Conservation (phyloP, 2,329 filamentous ascomycete species). For the Fusarium succisae region DNA sequence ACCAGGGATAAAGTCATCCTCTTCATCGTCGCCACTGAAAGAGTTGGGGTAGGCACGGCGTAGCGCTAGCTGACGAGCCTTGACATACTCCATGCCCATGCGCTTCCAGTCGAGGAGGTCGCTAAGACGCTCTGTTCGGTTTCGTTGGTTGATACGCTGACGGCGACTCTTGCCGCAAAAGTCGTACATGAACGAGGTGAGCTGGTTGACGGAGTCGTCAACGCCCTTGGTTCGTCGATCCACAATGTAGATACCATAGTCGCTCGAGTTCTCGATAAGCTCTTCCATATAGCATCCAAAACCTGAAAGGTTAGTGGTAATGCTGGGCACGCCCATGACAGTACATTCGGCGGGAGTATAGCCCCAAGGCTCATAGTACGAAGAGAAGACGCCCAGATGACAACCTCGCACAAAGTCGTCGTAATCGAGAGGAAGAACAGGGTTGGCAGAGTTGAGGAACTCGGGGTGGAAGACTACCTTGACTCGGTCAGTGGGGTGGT, state of each 20-base stretch:
- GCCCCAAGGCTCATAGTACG: constrained; percentile 99
- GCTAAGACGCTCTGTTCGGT: constrained; percentile 92
- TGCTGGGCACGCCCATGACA: constrained; percentile 98
- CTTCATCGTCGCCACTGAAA: constrained; percentile 82
- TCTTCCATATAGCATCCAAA: constrained; percentile 99
- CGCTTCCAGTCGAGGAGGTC: constrained; percentile 98
- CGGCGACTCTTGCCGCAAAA: constrained; percentile 93
- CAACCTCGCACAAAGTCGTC: constrained; percentile 98
- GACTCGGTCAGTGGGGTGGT: constrained; percentile 92
- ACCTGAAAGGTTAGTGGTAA: constrained; percentile 96
- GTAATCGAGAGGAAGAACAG: constrained; percentile 94
- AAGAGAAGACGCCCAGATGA: constrained; percentile 93
- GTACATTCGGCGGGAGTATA: constrained; percentile 99
- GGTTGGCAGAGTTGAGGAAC: constrained; percentile 95
- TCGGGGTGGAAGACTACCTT: constrained; percentile 99
- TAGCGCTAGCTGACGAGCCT: constrained; percentile 91
- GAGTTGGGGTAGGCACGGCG: constrained; percentile 90
- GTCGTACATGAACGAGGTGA: constrained; percentile 87
- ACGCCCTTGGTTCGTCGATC: constrained; percentile 95
- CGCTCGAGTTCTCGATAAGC: constrained; percentile 94
- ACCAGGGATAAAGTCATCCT: constrained; percentile 89
- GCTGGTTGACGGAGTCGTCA: constrained; percentile 96
- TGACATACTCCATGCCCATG: constrained; percentile 99
- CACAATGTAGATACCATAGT: constrained; percentile 99
- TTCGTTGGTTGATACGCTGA: constrained; percentile 98